Evolutionary conservation across 2,329 filamentous ascomycete genomes (phyloP), one percentile per base, ranked within the genome.

Genomic region (Westerdykella aurantiaca): DNA sequence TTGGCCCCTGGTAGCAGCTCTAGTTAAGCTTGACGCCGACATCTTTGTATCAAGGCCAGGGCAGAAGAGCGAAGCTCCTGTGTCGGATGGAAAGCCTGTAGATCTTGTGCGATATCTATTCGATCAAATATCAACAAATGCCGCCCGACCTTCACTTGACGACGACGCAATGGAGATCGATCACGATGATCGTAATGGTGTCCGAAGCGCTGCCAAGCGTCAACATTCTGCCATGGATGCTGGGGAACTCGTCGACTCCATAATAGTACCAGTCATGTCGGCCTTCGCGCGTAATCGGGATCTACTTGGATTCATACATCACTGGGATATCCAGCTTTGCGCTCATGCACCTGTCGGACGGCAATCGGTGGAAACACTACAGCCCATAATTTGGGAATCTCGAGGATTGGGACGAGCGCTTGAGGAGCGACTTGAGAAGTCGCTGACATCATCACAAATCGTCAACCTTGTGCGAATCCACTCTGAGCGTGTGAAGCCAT

Each of bases 231-330:
- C 13, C 16, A 38, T 18, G 11, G 29, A 9, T 18, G 37, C 37
- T n/a, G 18, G 43, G 21, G 25, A 37, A 2, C 29, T 52, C 11
- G 18, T 49, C 10, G 13, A 49, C 21, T 47, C 43, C n/a, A 49
- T 67, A 6, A 42, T 67, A 17, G 43, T 61, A 14, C 64, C 66
- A 1, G 43, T 67, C 17, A 56, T 68, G 48, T 55, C 53, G 21
- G 59, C 64, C 2, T 69, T 62, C 40, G 56, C 63, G 9, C 53
- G 57, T 9, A 66, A 62, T 38, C 50, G 66, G 10, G 58, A 67
- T 39, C 43, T 69, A 5, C 42, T 60, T 6, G 63, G 63, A 6
- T 68, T 67, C 45, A 39, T 69, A 18, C 49, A 46, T n/a, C 50
- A 51, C 41, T 69, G 65, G 64, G 58, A 67, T 38, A 43, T 50